phyloP scores from a whole-genome alignment of 176 grass and related monocot species.

The Phyllostachys edulis region DNA sequence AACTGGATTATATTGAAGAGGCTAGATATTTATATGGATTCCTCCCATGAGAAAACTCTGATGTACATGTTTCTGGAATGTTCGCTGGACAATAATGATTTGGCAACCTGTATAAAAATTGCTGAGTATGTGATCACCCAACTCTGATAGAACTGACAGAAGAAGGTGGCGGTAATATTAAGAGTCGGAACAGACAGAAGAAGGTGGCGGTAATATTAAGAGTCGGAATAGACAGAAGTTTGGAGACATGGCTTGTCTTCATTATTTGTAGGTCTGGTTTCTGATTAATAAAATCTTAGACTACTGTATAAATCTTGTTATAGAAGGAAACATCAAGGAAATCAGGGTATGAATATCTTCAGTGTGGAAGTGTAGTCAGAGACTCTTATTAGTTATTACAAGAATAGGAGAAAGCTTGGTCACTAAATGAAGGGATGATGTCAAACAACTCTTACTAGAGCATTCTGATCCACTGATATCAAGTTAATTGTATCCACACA shows the following conservation, averaged over 20 bases:
- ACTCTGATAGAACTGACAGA: conserved; percentile 17
- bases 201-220: neutral
- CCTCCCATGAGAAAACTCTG: neutral
- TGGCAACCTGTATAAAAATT: neutral
- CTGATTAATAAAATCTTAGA: conserved; percentile 25
- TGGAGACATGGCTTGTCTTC: neutral
- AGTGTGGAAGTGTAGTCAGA: neutral
- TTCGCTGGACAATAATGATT: neutral
- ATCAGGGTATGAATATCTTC: conserved; percentile 18
- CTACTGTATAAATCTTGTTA: conserved; percentile 1
- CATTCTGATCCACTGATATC: conserved; percentile 7
- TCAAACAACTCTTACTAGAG: neutral
- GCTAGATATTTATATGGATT: neutral
- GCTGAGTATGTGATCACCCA: conserved; percentile 6
- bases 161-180: neutral
- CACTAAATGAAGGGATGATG: conserved; percentile 9
- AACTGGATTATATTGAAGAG: neutral
- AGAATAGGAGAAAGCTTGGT: conserved; percentile 20
- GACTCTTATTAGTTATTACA: neutral
- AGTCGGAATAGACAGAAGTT: neutral
- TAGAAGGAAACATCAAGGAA: neutral
- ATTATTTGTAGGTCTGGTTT: conserved; percentile 9
- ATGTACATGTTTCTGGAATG: neutral
- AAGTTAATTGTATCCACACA: conserved; percentile 11
- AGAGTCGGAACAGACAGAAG: neutral